Evolutionary conservation across 2,329 filamentous ascomycete genomes (phyloP).

Genomic region (Monosporascus ibericus): DNA sequence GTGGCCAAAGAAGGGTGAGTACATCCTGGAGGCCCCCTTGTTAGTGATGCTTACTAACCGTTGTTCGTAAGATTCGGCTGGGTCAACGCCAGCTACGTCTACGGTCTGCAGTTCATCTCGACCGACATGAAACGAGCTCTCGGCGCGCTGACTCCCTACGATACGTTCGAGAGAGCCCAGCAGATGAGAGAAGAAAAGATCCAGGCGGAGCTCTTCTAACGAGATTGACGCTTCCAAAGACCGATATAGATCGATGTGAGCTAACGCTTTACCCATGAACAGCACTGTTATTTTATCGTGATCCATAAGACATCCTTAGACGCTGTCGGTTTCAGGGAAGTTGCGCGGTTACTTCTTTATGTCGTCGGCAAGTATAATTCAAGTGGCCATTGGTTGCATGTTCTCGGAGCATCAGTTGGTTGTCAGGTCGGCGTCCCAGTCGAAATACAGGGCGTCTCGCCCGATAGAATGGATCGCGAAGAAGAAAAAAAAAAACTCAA

Average conservation of each 20-base stretch:
- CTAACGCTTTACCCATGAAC: too few species aligned
- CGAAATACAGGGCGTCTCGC: background rate
- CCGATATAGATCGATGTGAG: too few species aligned
- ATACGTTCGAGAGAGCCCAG: conserved; percentile 69
- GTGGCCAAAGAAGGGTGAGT: conserved; percentile 93
- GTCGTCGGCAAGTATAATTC: background rate
- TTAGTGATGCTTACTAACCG: conserved; percentile 4
- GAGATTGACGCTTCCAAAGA: background rate
- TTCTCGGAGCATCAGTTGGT: background rate
- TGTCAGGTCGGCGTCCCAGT: background rate
- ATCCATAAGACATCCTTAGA: too few species aligned
- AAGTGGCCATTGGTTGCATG: background rate
- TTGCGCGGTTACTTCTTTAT: background rate
- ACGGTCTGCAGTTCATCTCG: conserved; percentile 81
- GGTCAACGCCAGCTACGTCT: conserved; percentile 98
- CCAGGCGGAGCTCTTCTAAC: conserved; percentile 26
- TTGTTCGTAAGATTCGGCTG: conserved; percentile 71
- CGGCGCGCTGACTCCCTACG: conserved; percentile 80
- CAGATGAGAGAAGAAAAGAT: conserved; percentile 49
- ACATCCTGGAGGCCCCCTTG: background rate
- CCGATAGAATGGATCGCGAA: background rate
- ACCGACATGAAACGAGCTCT: conserved; percentile 85
- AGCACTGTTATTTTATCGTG: too few species aligned
- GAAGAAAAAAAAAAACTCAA: background rate
- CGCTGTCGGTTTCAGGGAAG: background rate